Evolutionary conservation across 2,329 filamentous ascomycete genomes (phyloP), one percentile per base, ranked within the genome.

Genomic region (Venturia aucupariae): DNA sequence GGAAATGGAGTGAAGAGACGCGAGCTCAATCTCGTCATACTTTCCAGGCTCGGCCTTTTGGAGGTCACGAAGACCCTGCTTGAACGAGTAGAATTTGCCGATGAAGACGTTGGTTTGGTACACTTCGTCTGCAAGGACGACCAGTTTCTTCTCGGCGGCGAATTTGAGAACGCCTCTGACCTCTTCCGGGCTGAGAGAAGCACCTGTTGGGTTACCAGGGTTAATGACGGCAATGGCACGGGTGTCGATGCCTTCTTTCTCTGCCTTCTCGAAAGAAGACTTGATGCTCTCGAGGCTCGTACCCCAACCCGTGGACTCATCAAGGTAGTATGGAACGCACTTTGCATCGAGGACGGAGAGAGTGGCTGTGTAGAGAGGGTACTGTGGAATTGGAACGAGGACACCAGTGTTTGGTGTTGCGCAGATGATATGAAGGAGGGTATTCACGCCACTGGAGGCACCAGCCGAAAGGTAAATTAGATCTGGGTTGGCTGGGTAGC

Each of bases 91-190:
- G 81, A 99, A 99, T 75, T 93, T 83, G 76, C 94, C 94, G 67
- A 89, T 81, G 79, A 99, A 99, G 71, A 99, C 90, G 77, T 99
- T 99, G 73, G 94, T 97, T 80, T 99, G 94, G 84, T 99, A 99
- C 44, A 99, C 94, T 78, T 99, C 94, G 73, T 99, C 94, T 62
- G 94, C 94, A 72, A 99, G 85, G 68, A 97, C 82, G 64, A 97
- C 92, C 32, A 99, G 83, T 70, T 88, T 86, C 81, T 97, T 86
- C 75, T 92, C 82, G 35, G 86, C 87, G 46, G 94, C 93, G 68
- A 97, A 89, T 68, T 94, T 86, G 69, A 97, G 83, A n/a, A 97
- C 90, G 62, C 84, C 82, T 72, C 88, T 86, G 75, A 99, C 87
- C 72, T 97, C 91, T 24, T 86, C 82, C 68, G 89, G 84, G 42